A percentile compares a stretch with the other conserved stretches of the same genome.
These are phyloP conservation scores for Discostella stelligeroides DNA, from an alignment of 108 stramenopile genomes.

Conservation along the genomic window DNA sequence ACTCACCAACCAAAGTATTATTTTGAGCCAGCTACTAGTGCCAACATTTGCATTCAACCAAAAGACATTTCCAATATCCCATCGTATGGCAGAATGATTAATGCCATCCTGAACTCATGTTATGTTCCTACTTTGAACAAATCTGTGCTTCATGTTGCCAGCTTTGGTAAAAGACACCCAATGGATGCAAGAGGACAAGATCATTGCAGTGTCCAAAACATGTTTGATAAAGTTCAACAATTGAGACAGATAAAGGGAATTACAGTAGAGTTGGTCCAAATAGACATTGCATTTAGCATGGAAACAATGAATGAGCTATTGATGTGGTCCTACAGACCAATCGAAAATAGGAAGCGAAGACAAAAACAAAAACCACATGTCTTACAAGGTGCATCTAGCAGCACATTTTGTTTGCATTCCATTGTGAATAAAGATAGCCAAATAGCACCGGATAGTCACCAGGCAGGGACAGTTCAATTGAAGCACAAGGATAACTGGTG, in stretches of 20 bases:
- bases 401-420: too few species aligned
- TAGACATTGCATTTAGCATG: slow-evolving; percentile 1
- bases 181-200: neutral
- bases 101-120: neutral
- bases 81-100: neutral
- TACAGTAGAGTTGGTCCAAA: neutral
- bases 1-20: neutral
- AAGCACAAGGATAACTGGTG: too few species aligned
- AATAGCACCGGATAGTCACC: too few species aligned
- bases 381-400: too few species aligned
- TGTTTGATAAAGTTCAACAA: neutral
- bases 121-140: neutral
- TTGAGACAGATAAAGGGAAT: neutral
- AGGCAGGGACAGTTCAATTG: too few species aligned
- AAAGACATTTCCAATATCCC: neutral
- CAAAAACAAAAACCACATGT: neutral
- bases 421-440: too few species aligned
- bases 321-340: neutral
- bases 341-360: neutral
- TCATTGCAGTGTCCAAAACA: neutral
- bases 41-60: neutral
- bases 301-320: neutral
- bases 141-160: slow-evolving; percentile 1
- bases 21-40: neutral
- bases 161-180: neutral